These are phyloP conservation scores for Tetradesmus lagerheimii DNA, from an alignment of 139 green algal species.

Conservation along the genomic window DNA sequence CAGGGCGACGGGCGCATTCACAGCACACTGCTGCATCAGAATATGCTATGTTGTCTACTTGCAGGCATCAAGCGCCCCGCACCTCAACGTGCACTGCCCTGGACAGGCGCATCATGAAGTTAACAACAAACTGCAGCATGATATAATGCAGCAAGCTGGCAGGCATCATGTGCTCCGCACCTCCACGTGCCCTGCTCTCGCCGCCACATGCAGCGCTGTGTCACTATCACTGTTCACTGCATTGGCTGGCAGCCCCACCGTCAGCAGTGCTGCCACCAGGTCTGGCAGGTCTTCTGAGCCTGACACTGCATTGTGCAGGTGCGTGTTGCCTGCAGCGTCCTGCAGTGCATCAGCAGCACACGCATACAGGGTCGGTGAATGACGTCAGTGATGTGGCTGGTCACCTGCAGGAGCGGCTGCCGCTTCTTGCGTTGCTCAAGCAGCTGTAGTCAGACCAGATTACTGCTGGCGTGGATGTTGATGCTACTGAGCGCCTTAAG, in stretches of 20 bases:
- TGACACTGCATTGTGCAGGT: conserved; percentile 48
- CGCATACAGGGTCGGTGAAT: no score
- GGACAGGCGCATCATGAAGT: no score
- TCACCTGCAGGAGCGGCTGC: no score
- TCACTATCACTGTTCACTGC: conserved; percentile 55
- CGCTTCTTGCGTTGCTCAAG: no score
- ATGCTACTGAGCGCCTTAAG: no score
- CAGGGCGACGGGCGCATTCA: no score
- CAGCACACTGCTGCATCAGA: no score
- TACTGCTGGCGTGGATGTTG: neutral
- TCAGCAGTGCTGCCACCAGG: conserved; percentile 50
- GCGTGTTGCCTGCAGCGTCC: conserved; percentile 58
- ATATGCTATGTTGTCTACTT: neutral
- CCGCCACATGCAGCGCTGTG: conserved; percentile 70
- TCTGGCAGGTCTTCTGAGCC: conserved; percentile 25
- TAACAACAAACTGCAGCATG: no score
- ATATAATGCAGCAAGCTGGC: neutral
- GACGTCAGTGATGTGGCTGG: no score
- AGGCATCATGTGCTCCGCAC: conserved; percentile 16
- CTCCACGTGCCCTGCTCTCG: conserved; percentile 57
- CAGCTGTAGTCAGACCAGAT: neutral
- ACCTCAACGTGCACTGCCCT: conserved; percentile 59
- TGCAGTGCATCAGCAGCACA: neutral
- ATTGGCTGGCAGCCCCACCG: conserved; percentile 47
- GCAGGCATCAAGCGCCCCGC: neutral